A percentile compares a stretch with the other conserved stretches of the same genome.
Conservation (phyloP, 441 rosid species). For the Populus hybrid region DNA sequence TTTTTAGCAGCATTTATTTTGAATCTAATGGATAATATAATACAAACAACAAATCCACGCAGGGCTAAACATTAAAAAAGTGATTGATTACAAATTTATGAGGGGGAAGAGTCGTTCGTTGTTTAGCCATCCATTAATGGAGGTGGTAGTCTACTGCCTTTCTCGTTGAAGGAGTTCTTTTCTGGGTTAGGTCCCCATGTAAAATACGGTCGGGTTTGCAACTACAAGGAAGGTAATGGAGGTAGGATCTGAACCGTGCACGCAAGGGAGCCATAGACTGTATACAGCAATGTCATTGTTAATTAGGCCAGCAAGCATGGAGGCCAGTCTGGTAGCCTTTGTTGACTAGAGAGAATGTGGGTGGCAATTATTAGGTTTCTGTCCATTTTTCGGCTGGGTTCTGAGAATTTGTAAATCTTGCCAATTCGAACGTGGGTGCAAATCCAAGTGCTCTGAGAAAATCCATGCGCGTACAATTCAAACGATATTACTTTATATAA, state of each 20-base stretch:
- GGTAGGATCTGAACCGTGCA: not conserved
- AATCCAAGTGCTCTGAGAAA: not conserved
- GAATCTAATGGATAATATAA: not conserved
- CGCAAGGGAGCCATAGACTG: not conserved
- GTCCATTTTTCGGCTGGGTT: not conserved
- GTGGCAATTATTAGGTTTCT: too few relatives aligned
- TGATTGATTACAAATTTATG: not conserved
- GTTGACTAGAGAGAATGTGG: not conserved
- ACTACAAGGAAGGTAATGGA: not conserved
- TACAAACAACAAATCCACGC: not conserved
- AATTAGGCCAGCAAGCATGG: not conserved
- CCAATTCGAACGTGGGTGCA: too few relatives aligned
- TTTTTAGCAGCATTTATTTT: too few relatives aligned
- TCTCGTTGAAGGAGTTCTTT: too few relatives aligned
- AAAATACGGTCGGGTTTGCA: not conserved
- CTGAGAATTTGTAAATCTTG: too few relatives aligned
- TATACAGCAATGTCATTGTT: too few relatives aligned
- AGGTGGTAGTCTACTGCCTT: too few relatives aligned
- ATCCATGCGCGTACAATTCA: not conserved
- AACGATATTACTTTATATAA: too few relatives aligned
- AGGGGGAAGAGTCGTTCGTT: not conserved
- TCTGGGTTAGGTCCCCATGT: not conserved
- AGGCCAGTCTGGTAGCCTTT: too few relatives aligned
- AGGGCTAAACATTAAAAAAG: not conserved
- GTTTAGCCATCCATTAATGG: not conserved